A percentile compares a stretch with the other conserved stretches of the same genome.
Conservation (phyloP, 2,329 filamentous ascomycete species). For the Ophiostoma piceae region DNA sequence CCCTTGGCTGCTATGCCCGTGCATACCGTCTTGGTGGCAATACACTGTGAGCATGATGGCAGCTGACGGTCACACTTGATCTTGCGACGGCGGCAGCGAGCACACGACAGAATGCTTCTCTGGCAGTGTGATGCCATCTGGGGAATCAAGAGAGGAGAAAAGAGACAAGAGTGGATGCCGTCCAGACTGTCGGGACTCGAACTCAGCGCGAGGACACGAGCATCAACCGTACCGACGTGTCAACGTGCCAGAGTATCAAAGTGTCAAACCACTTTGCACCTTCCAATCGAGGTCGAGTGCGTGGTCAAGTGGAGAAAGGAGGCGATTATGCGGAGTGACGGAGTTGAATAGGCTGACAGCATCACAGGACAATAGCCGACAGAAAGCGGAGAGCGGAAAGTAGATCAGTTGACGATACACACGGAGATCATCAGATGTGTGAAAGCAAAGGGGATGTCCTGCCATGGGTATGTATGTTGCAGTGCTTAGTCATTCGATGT, state of each 20-base stretch:
- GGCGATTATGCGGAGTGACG: not conserved
- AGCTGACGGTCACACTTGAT: slow-evolving; percentile 28
- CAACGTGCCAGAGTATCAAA: not conserved
- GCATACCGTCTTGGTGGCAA: slow-evolving; percentile 28
- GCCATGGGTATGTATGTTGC: not conserved
- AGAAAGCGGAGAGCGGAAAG: not conserved
- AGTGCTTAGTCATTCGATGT: not conserved
- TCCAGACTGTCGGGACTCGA: not conserved
- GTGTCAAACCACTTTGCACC: not conserved
- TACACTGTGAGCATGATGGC: slow-evolving; percentile 32
- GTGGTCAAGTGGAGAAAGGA: slow-evolving; percentile 10
- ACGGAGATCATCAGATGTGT: not conserved
- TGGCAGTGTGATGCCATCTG: slow-evolving; percentile 24
- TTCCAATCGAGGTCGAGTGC: not conserved
- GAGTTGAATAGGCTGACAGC: not conserved
- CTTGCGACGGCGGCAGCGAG: slow-evolving; percentile 25
- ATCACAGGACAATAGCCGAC: not conserved
- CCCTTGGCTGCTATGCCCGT: slow-evolving; percentile 32
- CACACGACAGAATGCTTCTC: slow-evolving; percentile 27
- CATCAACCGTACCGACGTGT: not conserved
- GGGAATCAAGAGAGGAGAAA: not conserved
- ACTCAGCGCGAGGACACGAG: not conserved
- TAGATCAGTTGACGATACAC: not conserved
- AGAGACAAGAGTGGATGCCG: not conserved
- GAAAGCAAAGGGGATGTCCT: not conserved